Conservation (phyloP, 2,329 filamentous ascomycete genomes). For the Sclerotinia nivalis region DNA sequence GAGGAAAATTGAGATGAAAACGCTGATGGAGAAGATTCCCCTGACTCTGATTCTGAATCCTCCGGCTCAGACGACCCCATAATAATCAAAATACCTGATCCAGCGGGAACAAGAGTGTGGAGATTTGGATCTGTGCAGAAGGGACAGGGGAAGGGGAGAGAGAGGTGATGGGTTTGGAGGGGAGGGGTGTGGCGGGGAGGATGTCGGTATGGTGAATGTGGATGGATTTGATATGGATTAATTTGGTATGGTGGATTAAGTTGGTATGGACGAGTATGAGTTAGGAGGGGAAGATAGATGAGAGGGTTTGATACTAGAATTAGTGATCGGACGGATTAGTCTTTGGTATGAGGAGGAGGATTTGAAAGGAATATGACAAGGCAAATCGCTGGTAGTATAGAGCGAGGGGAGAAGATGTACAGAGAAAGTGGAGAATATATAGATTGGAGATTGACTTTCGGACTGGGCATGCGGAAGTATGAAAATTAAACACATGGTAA, state of each 20-base stretch:
- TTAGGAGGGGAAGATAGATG: neutral
- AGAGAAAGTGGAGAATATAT: neutral
- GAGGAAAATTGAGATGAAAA: neutral
- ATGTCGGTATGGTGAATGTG: too few relatives aligned
- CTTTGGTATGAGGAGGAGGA: neutral
- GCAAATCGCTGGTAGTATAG: too few relatives aligned
- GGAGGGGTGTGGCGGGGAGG: too few relatives aligned
- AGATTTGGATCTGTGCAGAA: conserved; percentile 25
- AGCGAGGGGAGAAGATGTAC: neutral
- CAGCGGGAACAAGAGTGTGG: neutral
- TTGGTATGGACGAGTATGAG: neutral
- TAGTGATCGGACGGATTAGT: too few relatives aligned
- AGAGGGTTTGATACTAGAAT: neutral
- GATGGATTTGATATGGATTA: too few relatives aligned
- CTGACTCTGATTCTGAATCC: neutral
- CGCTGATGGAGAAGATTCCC: neutral
- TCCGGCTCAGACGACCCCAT: neutral
- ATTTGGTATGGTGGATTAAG: neutral
- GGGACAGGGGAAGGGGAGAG: conserved; percentile 27
- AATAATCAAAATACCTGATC: conserved; percentile 26
- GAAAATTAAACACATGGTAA: too few relatives aligned
- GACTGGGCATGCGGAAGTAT: too few relatives aligned
- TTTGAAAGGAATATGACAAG: neutral
- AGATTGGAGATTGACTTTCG: neutral
- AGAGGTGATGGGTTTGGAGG: conserved; percentile 5